Conservation (phyloP, 768 basidiomycete species). For the Trametes elegans region DNA sequence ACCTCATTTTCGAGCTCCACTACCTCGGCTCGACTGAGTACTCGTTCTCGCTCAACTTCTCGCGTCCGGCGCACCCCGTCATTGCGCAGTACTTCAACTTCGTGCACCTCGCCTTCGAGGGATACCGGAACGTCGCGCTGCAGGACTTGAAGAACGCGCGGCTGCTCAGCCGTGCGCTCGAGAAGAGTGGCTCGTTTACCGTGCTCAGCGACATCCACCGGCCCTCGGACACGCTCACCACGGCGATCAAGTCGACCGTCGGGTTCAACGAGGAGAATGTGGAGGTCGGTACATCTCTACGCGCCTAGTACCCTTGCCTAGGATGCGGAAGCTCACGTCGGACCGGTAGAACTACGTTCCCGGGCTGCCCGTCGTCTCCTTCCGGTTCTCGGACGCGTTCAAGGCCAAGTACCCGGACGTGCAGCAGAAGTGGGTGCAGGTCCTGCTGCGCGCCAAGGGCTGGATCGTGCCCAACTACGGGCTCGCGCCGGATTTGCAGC, state of each 20-base stretch:
- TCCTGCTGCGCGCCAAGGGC: conserved; percentile 43
- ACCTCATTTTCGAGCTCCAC: conserved; percentile 64
- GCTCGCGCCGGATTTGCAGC: conserved; percentile 50
- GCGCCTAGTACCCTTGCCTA: too few species aligned
- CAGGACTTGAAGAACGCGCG: conserved; percentile 58
- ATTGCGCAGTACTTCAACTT: conserved; percentile 65
- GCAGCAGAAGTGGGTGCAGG: conserved; percentile 59
- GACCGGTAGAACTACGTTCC: conserved; percentile 46
- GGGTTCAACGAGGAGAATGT: conserved; percentile 50
- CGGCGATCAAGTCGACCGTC: conserved; percentile 32
- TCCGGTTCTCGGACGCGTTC: conserved; percentile 56
- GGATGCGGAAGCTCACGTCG: too few species aligned
- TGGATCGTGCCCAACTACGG: conserved; percentile 66
- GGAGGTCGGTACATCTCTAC: conserved; percentile 51
- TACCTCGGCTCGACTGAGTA: conserved; percentile 64
- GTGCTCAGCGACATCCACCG: conserved; percentile 58
- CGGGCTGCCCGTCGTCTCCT: conserved; percentile 52
- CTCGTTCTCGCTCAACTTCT: conserved; percentile 66
- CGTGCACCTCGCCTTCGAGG: conserved; percentile 57
- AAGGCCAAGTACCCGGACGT: conserved; percentile 50
- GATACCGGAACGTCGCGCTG: conserved; percentile 46
- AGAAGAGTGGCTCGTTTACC: conserved; percentile 49
- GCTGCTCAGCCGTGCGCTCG: conserved; percentile 62
- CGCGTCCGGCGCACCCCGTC: conserved; percentile 58
- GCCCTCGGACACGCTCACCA: conserved; percentile 27